phyloP scores from a whole-genome alignment of 306 rosid species.

The cucumber (Cucumis sativus) region Cucumber_9930_V3 NC_026656.2:14552501-14553000 shows the following conservation, averaged over 20 bases:
- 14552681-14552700: neutral
- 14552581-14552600: neutral
- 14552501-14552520: neutral
- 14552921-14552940: neutral
- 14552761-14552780: neutral
- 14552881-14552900: neutral
- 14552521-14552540: neutral
- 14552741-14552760: neutral
- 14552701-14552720: slow-evolving; percentile 21
- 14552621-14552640: slow-evolving; percentile 36
- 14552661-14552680: slow-evolving; percentile 39
- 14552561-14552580: neutral
- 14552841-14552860: neutral
- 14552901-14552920: neutral
- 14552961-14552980: neutral
- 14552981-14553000: neutral
- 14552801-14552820: neutral
- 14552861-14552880: neutral
- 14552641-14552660: slow-evolving; percentile 35
- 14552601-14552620: neutral
- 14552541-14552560: neutral
- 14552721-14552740: slow-evolving; percentile 45
- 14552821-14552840: neutral
- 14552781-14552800: neutral
- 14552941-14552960: neutral